phyloP scores from a whole-genome alignment of 129 eudicot species.

The Glebionis coronaria region DNA sequence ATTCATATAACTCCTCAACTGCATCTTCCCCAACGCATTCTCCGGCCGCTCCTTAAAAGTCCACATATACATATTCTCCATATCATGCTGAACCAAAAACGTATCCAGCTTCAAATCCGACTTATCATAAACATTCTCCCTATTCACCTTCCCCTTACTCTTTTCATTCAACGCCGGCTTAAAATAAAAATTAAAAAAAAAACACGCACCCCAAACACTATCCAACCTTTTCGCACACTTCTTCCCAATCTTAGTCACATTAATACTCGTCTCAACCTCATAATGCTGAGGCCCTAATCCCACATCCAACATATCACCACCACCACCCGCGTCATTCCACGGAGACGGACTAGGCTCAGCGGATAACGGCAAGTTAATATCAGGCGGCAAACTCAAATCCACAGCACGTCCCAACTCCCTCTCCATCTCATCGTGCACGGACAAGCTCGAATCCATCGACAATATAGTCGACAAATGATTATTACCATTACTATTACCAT shows the following conservation, averaged over 20 bases:
- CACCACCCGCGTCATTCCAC: conserved; percentile 52
- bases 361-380: conserved; percentile 65
- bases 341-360: conserved; percentile 62
- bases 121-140: conserved; percentile 58
- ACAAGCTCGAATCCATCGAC: conserved; percentile 68
- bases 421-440: conserved; percentile 58
- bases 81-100: conserved; percentile 73
- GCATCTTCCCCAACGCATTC: conserved; percentile 74
- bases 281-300: conserved; percentile 62
- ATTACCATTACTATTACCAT: not conserved
- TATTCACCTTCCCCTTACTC: conserved; percentile 39
- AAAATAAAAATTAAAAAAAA: conserved; percentile 62
- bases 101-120: conserved; percentile 63
- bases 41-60: conserved; percentile 66
- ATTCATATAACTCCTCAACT: conserved; percentile 64
- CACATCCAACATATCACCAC: conserved; percentile 53
- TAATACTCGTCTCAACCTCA: conserved; percentile 52
- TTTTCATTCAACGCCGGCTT: conserved; percentile 62
- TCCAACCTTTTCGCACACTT: conserved; percentile 66
- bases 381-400: conserved; percentile 48
- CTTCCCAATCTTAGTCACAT: conserved; percentile 60
- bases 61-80: conserved; percentile 88
- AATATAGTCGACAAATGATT: conserved; percentile 54
- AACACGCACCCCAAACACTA: conserved; percentile 87
- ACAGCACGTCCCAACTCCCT: conserved; percentile 56